These are phyloP conservation scores for Diaporthe nobilis DNA, from an alignment of 2,329 filamentous ascomycete species.

Conservation along the genomic window DNA sequence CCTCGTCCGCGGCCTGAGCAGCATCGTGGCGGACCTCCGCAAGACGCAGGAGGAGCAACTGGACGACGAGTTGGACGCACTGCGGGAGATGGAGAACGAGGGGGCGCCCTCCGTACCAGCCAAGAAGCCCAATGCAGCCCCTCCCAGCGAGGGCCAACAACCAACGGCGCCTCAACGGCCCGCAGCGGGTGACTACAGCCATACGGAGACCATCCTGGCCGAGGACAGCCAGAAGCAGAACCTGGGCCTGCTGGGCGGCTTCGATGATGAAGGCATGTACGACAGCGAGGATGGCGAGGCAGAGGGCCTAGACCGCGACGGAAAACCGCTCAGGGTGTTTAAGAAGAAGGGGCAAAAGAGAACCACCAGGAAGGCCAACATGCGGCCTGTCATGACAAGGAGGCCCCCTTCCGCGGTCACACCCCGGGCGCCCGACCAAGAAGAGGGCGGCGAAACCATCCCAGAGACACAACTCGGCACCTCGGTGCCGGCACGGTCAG, in stretches of 20 bases:
- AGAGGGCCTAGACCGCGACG: constrained; percentile 64
- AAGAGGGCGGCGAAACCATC: constrained; percentile 56
- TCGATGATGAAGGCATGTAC: constrained; percentile 73
- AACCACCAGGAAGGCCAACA: constrained; percentile 78
- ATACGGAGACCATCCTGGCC: constrained; percentile 55
- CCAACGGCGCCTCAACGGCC: background rate
- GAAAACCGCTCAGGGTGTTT: constrained; percentile 73
- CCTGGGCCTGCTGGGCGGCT: constrained; percentile 67
- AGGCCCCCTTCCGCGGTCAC: constrained; percentile 57
- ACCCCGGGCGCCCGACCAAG: constrained; percentile 50
- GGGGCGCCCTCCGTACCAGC: background rate
- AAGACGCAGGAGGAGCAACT: constrained; percentile 78
- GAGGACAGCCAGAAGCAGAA: constrained; percentile 60
- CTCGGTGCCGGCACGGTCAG: constrained; percentile 25
- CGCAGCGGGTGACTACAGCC: constrained; percentile 11
- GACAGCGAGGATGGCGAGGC: constrained; percentile 69
- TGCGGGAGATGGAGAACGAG: constrained; percentile 76
- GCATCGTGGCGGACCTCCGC: constrained; percentile 78
- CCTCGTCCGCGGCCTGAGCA: constrained; percentile 79
- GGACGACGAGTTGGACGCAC: constrained; percentile 81
- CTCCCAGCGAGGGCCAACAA: background rate
- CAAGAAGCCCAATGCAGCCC: constrained; percentile 35
- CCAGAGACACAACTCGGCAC: constrained; percentile 56
- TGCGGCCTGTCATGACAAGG: constrained; percentile 66
- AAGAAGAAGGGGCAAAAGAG: constrained; percentile 91